Conservation (phyloP, 768 basidiomycete species). For the Boletus speciosus region DNA sequence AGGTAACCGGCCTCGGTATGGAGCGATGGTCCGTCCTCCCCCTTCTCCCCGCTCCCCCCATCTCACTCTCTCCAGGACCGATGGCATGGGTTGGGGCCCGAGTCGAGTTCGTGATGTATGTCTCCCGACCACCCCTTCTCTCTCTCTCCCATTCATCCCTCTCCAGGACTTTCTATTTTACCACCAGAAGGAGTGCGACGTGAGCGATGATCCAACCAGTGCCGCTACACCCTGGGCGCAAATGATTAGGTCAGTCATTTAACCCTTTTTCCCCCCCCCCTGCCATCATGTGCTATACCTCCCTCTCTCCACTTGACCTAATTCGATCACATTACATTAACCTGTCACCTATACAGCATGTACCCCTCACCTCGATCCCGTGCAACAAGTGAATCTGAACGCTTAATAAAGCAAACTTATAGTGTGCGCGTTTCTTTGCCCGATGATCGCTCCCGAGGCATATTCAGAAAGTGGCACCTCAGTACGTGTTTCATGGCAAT, state of each 20-base stretch:
- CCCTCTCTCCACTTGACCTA: slow-evolving; percentile 33
- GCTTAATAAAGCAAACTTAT: slow-evolving; percentile 55
- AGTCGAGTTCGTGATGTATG: slow-evolving; percentile 59
- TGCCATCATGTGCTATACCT: not conserved
- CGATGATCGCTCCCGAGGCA: slow-evolving; percentile 39
- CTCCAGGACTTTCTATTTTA: slow-evolving; percentile 54
- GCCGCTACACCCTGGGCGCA: slow-evolving; percentile 72
- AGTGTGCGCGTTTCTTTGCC: slow-evolving; percentile 47
- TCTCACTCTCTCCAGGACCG: slow-evolving; percentile 38
- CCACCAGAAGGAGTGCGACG: slow-evolving; percentile 46
- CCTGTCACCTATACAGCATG: slow-evolving; percentile 28
- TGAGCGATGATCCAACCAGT: slow-evolving; percentile 36
- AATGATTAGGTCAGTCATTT: slow-evolving; percentile 56
- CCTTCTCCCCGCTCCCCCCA: not conserved
- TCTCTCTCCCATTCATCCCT: slow-evolving; percentile 4
- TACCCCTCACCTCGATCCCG: slow-evolving; percentile 41
- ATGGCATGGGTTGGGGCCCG: slow-evolving; percentile 82
- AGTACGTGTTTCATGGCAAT: slow-evolving; percentile 40
- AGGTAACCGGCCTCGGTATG: slow-evolving; percentile 79
- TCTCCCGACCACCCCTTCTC: not conserved
- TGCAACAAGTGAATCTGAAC: slow-evolving; percentile 37
- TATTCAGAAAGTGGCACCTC: slow-evolving; percentile 50
- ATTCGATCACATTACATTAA: slow-evolving; percentile 21
- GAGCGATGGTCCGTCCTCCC: slow-evolving; percentile 60
- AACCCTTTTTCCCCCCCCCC: slow-evolving; percentile 7